A percentile compares a stretch with the other conserved stretches of the same genome.
Evolutionary conservation across 1,139 yeast genomes (phyloP).

Genomic region (Oligophagozyma castellii): DNA sequence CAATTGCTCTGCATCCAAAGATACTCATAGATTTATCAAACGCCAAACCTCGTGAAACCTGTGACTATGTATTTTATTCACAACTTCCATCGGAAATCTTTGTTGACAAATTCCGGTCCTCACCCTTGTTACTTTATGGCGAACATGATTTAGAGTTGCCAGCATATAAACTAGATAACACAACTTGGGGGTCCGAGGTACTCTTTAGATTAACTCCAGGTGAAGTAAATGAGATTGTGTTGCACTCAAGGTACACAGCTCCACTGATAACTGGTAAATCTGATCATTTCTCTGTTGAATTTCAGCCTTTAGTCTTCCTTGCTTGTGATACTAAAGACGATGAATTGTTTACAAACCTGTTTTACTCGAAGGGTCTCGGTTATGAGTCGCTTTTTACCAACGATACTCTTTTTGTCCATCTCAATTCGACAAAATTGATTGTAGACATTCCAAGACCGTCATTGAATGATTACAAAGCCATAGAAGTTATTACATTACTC

Average conservation of each 20-base stretch:
- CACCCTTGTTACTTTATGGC: constrained; percentile 24
- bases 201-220: constrained; percentile 26
- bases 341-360: constrained; percentile 24
- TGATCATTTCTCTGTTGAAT: constrained; percentile 17
- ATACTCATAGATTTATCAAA: constrained; percentile 13
- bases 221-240: constrained; percentile 25
- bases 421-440: constrained; percentile 10
- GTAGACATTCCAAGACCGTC: constrained; percentile 29
- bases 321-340: constrained; percentile 30
- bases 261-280: constrained; percentile 23
- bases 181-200: constrained; percentile 34
- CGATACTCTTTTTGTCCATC: constrained; percentile 30
- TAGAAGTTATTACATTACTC: constrained; percentile 24
- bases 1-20: constrained; percentile 36
- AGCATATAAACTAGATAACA: constrained; percentile 28
- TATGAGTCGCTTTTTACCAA: constrained; percentile 33
- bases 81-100: constrained; percentile 23
- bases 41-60: constrained; percentile 5
- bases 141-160: constrained; percentile 31
- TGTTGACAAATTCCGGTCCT: constrained; percentile 28
- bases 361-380: constrained; percentile 28
- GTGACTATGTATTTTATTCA: constrained; percentile 24
- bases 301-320: constrained; percentile 33
- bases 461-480: constrained; percentile 13
- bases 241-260: constrained; percentile 36